These are phyloP conservation scores for Dendrocalamus latiflorus DNA, from an alignment of 202 grass and related monocot species.

Conservation along the genomic window DNA sequence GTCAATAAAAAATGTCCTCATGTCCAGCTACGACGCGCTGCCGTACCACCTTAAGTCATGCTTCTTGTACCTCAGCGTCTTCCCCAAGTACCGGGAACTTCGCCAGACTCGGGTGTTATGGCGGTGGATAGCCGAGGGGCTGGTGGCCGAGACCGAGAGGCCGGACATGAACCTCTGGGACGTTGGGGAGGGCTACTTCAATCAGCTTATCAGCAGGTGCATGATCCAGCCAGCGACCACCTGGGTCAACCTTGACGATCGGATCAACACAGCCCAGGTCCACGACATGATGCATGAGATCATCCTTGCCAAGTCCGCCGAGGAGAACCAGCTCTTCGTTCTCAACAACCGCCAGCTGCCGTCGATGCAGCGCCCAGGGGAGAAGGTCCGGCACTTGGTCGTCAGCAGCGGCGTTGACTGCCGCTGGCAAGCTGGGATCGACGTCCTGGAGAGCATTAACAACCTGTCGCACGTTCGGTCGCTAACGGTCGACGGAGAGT, in stretches of 20 bases:
- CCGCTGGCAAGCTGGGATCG: not conserved
- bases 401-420: not conserved
- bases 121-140: constrained; percentile 46
- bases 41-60: constrained; percentile 25
- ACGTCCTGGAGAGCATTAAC: not conserved
- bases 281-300: constrained; percentile 41
- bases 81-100: constrained; percentile 7
- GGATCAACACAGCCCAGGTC: not conserved
- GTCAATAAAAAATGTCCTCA: not conserved
- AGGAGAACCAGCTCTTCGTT: constrained; percentile 26
- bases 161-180: not conserved
- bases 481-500: not conserved
- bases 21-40: constrained; percentile 27
- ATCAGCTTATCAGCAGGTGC: constrained; percentile 18
- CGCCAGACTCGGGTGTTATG: not conserved
- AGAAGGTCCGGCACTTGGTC: constrained; percentile 19
- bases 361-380: not conserved
- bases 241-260: not conserved
- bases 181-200: not conserved
- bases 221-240: constrained; percentile 18
- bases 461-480: not conserved
- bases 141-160: not conserved
- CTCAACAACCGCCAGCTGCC: not conserved
- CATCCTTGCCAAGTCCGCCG: not conserved
- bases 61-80: constrained; percentile 23